Evolutionary conservation across 352 stramenopile genomes (phyloP).

Genomic region (Pythium grandisporangium): DNA sequence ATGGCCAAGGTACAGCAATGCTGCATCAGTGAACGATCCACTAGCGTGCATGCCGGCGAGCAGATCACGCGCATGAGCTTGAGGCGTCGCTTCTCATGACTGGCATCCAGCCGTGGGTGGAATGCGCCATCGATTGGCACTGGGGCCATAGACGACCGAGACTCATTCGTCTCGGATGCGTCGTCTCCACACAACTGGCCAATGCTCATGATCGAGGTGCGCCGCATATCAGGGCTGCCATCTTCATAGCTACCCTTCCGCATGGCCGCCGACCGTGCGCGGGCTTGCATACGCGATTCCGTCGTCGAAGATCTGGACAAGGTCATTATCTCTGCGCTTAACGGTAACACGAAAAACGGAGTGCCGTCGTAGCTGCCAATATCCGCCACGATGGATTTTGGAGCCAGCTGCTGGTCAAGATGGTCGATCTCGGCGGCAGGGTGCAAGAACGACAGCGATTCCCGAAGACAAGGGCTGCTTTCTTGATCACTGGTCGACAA

Average conservation of each 20-base stretch:
- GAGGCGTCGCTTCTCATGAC: slow-evolving; percentile 28
- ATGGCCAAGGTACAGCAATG: slow-evolving; percentile 39
- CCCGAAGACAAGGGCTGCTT: slow-evolving; percentile 3
- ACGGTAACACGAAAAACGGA: background rate
- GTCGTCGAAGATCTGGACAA: background rate
- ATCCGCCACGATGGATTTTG: slow-evolving; percentile 24
- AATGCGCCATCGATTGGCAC: slow-evolving; percentile 10
- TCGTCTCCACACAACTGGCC: slow-evolving; percentile 36
- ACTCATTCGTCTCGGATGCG: slow-evolving; percentile 22
- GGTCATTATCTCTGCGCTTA: too few relatives aligned
- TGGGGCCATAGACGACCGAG: background rate
- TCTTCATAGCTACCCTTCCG: background rate
- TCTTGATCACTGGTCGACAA: slow-evolving; percentile 2
- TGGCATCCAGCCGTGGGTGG: slow-evolving; percentile 24
- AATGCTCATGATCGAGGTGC: slow-evolving; percentile 41
- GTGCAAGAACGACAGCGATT: slow-evolving; percentile 38
- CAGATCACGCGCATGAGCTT: slow-evolving; percentile 39
- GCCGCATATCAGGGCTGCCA: slow-evolving; percentile 6
- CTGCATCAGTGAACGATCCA: slow-evolving; percentile 47
- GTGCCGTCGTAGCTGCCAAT: slow-evolving; percentile 22
- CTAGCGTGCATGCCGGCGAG: slow-evolving; percentile 44
- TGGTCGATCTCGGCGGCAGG: slow-evolving; percentile 19
- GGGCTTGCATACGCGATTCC: too few relatives aligned
- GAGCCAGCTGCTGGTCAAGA: slow-evolving; percentile 2
- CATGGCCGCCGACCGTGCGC: background rate